Conservation (phyloP, 1,284 basidiomycete species). For the Salmacisia buchloeana region DNA sequence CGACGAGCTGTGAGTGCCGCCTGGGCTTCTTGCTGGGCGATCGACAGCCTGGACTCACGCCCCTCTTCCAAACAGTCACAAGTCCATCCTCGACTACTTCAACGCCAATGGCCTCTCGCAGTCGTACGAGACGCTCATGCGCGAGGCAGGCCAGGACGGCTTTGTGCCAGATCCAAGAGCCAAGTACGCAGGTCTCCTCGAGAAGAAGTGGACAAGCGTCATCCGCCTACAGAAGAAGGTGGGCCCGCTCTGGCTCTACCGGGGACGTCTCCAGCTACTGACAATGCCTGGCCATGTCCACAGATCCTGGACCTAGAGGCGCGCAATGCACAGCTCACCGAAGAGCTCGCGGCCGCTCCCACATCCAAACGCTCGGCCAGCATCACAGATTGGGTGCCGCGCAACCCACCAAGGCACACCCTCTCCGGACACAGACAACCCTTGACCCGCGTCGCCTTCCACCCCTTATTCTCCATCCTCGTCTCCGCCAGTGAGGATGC, state of each 20-base stretch:
- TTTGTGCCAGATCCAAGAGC: conserved; percentile 75
- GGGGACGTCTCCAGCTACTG: neutral
- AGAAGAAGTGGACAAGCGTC: conserved; percentile 93
- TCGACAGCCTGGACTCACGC: neutral
- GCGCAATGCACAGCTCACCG: conserved; percentile 66
- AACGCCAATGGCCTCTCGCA: conserved; percentile 62
- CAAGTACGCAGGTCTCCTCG: conserved; percentile 73
- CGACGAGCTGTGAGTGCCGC: conserved; percentile 67
- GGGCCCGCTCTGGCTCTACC: conserved; percentile 22
- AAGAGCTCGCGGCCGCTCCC: conserved; percentile 63
- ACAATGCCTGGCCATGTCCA: neutral
- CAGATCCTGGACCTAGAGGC: conserved; percentile 66
- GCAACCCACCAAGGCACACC: conserved; percentile 70
- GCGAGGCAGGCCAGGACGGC: conserved; percentile 58
- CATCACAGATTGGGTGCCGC: conserved; percentile 74
- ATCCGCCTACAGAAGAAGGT: conserved; percentile 90
- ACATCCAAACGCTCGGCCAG: conserved; percentile 63
- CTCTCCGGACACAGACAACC: conserved; percentile 73
- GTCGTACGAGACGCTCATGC: conserved; percentile 63
- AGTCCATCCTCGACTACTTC: conserved; percentile 78
- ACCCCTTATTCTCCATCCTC: conserved; percentile 75
- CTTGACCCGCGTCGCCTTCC: conserved; percentile 74
- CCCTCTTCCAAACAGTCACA: conserved; percentile 60
- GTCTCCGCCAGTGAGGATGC: conserved; percentile 81
- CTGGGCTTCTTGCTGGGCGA: conserved; percentile 9